These are phyloP conservation scores for Colletotrichum higginsianum DNA, from an alignment of 2,329 filamentous ascomycete species.

Conservation along the genomic window DNA sequence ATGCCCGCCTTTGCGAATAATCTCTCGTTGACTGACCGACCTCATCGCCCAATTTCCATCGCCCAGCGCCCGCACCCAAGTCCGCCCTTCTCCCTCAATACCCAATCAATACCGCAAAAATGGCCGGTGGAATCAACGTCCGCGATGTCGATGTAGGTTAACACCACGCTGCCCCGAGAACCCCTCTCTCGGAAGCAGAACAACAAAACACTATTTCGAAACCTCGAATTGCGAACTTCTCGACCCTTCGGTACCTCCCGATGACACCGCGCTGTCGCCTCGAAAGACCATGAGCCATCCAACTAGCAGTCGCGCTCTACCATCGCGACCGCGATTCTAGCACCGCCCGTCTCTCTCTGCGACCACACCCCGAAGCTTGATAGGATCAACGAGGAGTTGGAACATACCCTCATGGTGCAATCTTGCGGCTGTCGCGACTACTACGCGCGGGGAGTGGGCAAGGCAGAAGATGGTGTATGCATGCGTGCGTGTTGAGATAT, in stretches of 20 bases:
- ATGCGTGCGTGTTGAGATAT: not conserved
- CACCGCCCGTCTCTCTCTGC: not conserved
- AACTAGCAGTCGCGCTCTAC: not conserved
- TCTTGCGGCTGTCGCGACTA: constrained; percentile 26
- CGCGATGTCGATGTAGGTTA: constrained; percentile 87
- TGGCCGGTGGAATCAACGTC: constrained; percentile 85
- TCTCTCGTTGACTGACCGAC: constrained; percentile 36
- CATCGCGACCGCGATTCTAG: not conserved
- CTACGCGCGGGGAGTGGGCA: not conserved
- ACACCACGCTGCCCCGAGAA: constrained; percentile 44
- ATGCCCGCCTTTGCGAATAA: not conserved
- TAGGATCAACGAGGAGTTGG: constrained; percentile 43
- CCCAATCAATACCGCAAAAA: constrained; percentile 73
- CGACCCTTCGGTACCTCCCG: not conserved
- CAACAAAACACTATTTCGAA: constrained; percentile 16
- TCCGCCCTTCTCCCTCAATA: constrained; percentile 48
- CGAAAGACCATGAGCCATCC: not conserved
- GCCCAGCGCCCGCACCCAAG: constrained; percentile 47
- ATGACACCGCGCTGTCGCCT: constrained; percentile 32
- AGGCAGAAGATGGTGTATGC: not conserved
- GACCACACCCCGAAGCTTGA: not conserved
- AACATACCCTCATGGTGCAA: constrained; percentile 36
- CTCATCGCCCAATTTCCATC: constrained; percentile 46
- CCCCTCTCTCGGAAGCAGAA: constrained; percentile 12
- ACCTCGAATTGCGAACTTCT: constrained; percentile 12